Percentiles rank a stretch among this genome's conserved stretches.
phyloP scores from a whole-genome alignment of 352 stramenopile genomes.

The Peronospora belbahrii region DNA sequence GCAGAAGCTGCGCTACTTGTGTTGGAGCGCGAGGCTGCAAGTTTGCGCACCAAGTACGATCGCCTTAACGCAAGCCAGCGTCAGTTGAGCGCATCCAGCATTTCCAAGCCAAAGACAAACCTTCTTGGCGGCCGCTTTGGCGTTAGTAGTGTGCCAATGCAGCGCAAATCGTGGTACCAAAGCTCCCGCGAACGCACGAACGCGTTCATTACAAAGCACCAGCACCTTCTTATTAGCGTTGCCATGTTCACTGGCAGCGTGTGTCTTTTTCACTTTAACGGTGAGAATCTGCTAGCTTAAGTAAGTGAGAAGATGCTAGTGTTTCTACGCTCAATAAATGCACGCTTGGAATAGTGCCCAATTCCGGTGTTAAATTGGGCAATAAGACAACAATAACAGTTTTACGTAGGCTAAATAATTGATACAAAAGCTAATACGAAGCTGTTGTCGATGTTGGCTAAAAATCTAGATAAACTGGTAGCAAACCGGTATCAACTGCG shows the following conservation, averaged over 20 bases:
- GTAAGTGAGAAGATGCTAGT: constrained; percentile 1
- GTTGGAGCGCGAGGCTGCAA: constrained; percentile 67
- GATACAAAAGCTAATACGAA: no score
- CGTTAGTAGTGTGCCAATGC: constrained; percentile 18
- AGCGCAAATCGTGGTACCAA: constrained; percentile 61
- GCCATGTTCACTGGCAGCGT: constrained; percentile 72
- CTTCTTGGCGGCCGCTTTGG: constrained; percentile 51
- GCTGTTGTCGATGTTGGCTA: no score
- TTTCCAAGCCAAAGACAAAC: constrained; percentile 54
- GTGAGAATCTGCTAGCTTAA: constrained; percentile 69
- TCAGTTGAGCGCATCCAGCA: constrained; percentile 39
- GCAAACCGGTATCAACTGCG: no score
- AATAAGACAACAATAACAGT: no score
- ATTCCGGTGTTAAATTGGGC: constrained; percentile 7
- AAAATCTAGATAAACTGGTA: no score
- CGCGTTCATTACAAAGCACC: constrained; percentile 64
- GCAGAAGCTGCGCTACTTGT: constrained; percentile 49
- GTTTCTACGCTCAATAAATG: constrained; percentile 12
- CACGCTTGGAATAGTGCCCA: constrained; percentile 8
- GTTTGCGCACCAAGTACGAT: constrained; percentile 75
- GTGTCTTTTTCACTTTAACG: constrained; percentile 73
- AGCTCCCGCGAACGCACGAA: constrained; percentile 51
- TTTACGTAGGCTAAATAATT: not conserved
- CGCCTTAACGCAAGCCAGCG: constrained; percentile 73
- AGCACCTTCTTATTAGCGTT: constrained; percentile 64